Evolutionary conservation across 176 grass and related monocot genomes (phyloP).

Genomic region (Aegilops speltoides): DNA sequence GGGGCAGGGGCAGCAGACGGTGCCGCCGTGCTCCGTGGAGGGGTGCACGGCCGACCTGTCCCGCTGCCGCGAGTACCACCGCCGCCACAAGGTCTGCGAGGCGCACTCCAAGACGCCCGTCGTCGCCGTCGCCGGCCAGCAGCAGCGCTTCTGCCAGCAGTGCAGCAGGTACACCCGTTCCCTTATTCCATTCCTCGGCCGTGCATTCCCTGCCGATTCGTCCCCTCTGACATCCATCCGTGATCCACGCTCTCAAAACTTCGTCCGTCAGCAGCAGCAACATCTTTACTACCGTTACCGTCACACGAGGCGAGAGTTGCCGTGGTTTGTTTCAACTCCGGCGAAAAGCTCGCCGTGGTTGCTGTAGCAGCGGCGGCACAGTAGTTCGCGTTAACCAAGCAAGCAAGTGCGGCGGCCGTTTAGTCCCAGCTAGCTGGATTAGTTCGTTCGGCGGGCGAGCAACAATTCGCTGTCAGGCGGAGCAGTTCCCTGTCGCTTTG

Average conservation of each 20-base stretch:
- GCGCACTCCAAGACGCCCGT: constrained; percentile 90
- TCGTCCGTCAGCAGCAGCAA: no score
- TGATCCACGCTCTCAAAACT: no score
- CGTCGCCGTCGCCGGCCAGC: constrained; percentile 75
- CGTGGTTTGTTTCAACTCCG: not conserved
- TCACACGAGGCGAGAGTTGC: no score
- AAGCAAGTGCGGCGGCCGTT: not conserved
- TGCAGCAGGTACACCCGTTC: constrained; percentile 72
- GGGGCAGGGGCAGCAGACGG: constrained; percentile 38
- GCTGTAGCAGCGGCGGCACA: not conserved
- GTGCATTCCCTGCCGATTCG: not conserved
- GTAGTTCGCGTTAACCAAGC: no score
- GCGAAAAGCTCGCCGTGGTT: not conserved
- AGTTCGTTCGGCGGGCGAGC: not conserved
- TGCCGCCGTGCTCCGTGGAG: constrained; percentile 64
- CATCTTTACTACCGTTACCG: no score
- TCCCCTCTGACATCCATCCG: not conserved
- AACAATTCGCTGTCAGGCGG: constrained; percentile 24
- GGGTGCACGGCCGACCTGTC: constrained; percentile 84
- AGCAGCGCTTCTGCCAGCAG: constrained; percentile 99
- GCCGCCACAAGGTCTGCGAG: constrained; percentile 97
- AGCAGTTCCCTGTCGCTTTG: constrained; percentile 1
- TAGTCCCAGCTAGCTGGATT: not conserved
- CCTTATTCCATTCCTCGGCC: not conserved
- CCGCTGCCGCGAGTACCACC: constrained; percentile 90